Evolutionary conservation across 441 rosid species (phyloP).

Genomic region (Pelargonium citronellum): DNA sequence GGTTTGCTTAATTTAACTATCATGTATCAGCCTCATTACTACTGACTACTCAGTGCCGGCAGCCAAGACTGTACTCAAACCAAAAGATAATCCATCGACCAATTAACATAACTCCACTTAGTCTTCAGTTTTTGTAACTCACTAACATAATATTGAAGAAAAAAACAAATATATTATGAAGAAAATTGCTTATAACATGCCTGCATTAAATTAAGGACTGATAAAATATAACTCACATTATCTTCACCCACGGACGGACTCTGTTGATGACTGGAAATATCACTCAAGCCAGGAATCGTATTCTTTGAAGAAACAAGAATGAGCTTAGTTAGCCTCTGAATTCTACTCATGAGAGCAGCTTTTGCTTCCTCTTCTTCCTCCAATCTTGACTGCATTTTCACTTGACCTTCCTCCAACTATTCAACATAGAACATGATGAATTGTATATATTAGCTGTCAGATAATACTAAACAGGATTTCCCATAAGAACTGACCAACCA

Average conservation of each 20-base stretch:
- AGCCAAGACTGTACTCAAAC: background rate
- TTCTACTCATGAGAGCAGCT: constrained; percentile 99
- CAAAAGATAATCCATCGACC: background rate
- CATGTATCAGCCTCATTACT: background rate
- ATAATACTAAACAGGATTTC: background rate
- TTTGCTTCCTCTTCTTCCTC: constrained; percentile 99
- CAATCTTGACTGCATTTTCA: constrained; percentile 96
- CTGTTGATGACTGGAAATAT: constrained; percentile 58
- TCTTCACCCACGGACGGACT: constrained; percentile 62
- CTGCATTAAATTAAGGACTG: background rate
- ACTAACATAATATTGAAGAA: background rate
- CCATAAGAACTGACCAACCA: background rate
- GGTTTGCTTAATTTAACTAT: background rate
- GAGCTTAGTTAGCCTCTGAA: constrained; percentile 94
- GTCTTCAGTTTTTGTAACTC: background rate
- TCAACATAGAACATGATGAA: constrained; percentile 16
- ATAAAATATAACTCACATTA: constrained; percentile 47
- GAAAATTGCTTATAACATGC: constrained; percentile 3
- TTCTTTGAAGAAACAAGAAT: constrained; percentile 95
- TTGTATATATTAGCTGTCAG: background rate
- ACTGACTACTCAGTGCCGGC: background rate
- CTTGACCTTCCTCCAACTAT: constrained; percentile 98
- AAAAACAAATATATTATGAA: background rate
- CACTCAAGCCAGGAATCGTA: constrained; percentile 65
- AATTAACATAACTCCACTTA: background rate